Evolutionary conservation across 768 basidiomycete genomes (phyloP).

Genomic region (Mycena capillaripes): DNA sequence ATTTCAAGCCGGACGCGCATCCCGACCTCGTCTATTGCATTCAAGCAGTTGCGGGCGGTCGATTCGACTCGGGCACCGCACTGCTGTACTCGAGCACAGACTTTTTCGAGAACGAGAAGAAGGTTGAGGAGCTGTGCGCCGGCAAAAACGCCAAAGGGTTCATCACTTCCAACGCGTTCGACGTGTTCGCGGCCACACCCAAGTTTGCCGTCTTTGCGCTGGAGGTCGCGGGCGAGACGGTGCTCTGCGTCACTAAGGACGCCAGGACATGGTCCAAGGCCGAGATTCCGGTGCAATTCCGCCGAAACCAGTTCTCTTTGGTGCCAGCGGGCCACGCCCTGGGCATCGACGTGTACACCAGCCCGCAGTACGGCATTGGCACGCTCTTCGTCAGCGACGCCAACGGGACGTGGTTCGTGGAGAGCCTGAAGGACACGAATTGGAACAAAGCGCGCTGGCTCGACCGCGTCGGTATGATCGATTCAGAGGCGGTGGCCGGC

Average conservation of each 20-base stretch:
- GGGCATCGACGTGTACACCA: conserved; percentile 92
- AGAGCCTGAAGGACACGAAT: conserved; percentile 93
- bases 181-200: conserved; percentile 39
- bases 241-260: conserved; percentile 89
- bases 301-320: conserved; percentile 95
- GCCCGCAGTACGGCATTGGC: conserved; percentile 69
- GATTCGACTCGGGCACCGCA: conserved; percentile 54
- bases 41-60: conserved; percentile 74
- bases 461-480: conserved; percentile 76
- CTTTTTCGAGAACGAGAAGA: conserved; percentile 77
- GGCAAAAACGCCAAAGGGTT: conserved; percentile 89
- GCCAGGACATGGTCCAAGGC: conserved; percentile 88
- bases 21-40: conserved; percentile 89
- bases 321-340: conserved; percentile 94
- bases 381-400: conserved; percentile 96
- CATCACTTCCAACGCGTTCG: conserved; percentile 84
- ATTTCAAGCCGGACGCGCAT: conserved; percentile 84
- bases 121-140: conserved; percentile 87
- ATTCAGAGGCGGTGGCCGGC: conserved; percentile 89
- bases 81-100: conserved; percentile 88
- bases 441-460: conserved; percentile 68
- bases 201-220: conserved; percentile 94
- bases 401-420: conserved; percentile 94
- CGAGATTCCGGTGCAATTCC: conserved; percentile 86
- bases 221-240: conserved; percentile 85